These are phyloP conservation scores for Halocafeteria seosinensis DNA, from an alignment of 108 stramenopile genomes.

Conservation along the genomic window DNA sequence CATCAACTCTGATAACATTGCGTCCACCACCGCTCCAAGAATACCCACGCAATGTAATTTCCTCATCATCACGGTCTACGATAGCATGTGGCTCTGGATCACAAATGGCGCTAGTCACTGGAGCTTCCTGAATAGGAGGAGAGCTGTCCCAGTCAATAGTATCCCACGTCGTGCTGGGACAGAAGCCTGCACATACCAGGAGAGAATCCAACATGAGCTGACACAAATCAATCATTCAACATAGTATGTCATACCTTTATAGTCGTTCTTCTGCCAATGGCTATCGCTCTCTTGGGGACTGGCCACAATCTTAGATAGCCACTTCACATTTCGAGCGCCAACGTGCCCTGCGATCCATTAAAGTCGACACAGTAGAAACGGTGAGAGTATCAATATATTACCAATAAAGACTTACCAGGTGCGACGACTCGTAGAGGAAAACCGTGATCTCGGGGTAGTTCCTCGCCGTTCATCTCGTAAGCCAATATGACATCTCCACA, in stretches of 20 bases:
- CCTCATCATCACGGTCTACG: conserved; percentile 1
- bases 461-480: conserved; percentile 85
- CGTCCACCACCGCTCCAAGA: conserved; percentile 55
- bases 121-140: conserved; percentile 40
- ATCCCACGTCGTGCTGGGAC: conserved; percentile 27
- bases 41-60: conserved; percentile 47
- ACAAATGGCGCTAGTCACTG: conserved; percentile 41
- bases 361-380: no score
- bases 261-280: conserved; percentile 45
- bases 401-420: no score
- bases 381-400: no score
- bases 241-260: no score
- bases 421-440: conserved; percentile 77
- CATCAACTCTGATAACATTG: conserved; percentile 57
- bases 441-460: conserved; percentile 77
- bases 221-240: no score
- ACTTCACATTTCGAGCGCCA: conserved; percentile 53
- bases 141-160: conserved; percentile 31
- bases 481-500: conserved; percentile 76
- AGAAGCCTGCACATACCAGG: no score
- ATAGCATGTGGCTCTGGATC: conserved; percentile 15
- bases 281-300: conserved; percentile 30
- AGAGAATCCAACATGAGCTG: no score
- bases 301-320: conserved; percentile 39
- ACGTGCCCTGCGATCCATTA: no score